These are phyloP conservation scores for Vigna hirtella DNA, from an alignment of 306 rosid species.

Conservation along the genomic window DNA sequence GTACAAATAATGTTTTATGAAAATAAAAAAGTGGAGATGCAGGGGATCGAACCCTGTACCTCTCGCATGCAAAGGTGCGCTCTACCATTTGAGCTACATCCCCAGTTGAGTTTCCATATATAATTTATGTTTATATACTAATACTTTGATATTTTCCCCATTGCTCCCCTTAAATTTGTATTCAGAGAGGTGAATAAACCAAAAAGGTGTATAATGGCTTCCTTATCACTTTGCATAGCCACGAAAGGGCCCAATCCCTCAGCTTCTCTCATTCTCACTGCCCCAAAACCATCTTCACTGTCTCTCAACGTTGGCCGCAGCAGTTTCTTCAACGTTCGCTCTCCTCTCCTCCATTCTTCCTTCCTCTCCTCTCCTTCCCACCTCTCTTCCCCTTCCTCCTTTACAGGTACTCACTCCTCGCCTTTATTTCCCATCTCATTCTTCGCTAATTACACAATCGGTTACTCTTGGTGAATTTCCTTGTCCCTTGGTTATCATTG, in stretches of 20 bases:
- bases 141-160: accelerated
- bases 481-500: neutral
- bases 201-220: slow-evolving; percentile 46
- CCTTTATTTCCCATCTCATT: neutral
- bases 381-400: slow-evolving; percentile 34
- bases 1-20: too few species aligned
- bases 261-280: slow-evolving; percentile 30
- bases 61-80: slow-evolving; percentile 80
- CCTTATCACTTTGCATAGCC: slow-evolving; percentile 39
- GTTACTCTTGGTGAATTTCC: neutral
- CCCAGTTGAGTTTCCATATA: neutral
- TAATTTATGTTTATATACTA: accelerated
- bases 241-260: neutral
- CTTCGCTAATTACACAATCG: neutral
- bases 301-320: neutral
- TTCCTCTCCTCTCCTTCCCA: slow-evolving; percentile 37
- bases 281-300: slow-evolving; percentile 8
- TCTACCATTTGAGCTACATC: slow-evolving; percentile 80
- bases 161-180: too few species aligned
- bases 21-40: slow-evolving; percentile 44
- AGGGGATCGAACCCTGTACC: slow-evolving; percentile 74
- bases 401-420: slow-evolving; percentile 42
- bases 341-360: slow-evolving; percentile 41
- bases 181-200: neutral
- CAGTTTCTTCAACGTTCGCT: neutral